Conservation (phyloP, 768 basidiomycete genomes). For the Tremella mesenterica region DNA sequence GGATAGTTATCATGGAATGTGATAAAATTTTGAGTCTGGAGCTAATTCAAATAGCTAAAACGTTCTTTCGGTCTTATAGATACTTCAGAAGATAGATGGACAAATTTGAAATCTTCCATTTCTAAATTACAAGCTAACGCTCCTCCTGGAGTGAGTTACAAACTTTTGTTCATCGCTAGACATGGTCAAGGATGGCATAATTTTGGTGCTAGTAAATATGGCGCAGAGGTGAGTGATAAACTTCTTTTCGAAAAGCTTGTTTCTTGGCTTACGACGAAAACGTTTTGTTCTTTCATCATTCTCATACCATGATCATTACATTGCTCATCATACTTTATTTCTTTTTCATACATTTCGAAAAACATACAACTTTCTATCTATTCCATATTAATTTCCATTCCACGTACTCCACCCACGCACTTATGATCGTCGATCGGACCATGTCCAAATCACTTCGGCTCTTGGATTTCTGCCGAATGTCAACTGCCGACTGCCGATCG, state of each 20-base stretch:
- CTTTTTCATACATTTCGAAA: too few relatives aligned
- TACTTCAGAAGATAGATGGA: constrained; percentile 27
- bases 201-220: constrained; percentile 28
- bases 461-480: too few relatives aligned
- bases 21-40: background rate
- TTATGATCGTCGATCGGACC: too few relatives aligned
- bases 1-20: too few relatives aligned
- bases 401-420: too few relatives aligned
- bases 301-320: too few relatives aligned
- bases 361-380: too few relatives aligned
- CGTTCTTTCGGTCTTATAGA: constrained; percentile 35
- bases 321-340: too few relatives aligned
- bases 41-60: constrained; percentile 17
- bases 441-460: too few relatives aligned
- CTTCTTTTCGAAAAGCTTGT: background rate
- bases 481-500: too few relatives aligned
- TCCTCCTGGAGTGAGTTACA: constrained; percentile 30
- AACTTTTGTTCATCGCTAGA: constrained; percentile 41
- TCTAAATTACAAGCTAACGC: constrained; percentile 24
- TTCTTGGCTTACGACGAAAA: background rate
- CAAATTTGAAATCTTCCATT: constrained; percentile 21
- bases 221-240: constrained; percentile 27
- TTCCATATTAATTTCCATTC: too few relatives aligned
- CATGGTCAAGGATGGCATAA: constrained; percentile 44
- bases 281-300: too few relatives aligned